Conservation (phyloP, 2,329 filamentous ascomycete species). For the Fusarium haematococcum region DNA sequence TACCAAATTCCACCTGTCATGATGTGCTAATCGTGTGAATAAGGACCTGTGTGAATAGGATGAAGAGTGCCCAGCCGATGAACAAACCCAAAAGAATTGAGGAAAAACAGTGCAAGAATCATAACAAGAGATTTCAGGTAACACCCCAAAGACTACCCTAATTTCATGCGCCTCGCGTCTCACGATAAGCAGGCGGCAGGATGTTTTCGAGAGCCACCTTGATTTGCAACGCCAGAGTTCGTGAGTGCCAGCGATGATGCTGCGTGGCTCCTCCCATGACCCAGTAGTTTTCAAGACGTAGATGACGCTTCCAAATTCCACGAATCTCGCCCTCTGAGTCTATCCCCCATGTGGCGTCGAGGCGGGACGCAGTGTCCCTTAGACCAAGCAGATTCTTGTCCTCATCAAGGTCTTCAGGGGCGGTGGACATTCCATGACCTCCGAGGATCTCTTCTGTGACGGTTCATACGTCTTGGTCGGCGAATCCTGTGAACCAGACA, state of each 20-base stretch:
- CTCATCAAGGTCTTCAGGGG: not conserved
- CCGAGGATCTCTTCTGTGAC: conserved; percentile 4
- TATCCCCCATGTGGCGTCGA: conserved; percentile 28
- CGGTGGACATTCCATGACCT: accelerated
- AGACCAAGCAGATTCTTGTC: not conserved
- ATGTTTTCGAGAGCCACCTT: conserved; percentile 26
- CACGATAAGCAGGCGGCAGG: conserved; percentile 24
- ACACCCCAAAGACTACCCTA: not conserved
- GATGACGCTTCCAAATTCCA: conserved; percentile 37
- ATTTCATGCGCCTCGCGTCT: not conserved
- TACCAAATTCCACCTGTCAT: not conserved
- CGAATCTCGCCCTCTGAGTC: conserved; percentile 30
- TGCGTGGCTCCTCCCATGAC: conserved; percentile 31
- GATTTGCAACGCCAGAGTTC: conserved; percentile 31
- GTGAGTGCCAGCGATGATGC: conserved; percentile 32
- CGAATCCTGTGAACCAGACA: conserved; percentile 30
- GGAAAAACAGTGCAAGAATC: not conserved
- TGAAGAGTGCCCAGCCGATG: not conserved
- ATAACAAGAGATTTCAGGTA: not conserved
- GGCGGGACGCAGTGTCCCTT: not conserved
- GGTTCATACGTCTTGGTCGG: conserved; percentile 12
- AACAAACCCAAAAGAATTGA: not conserved
- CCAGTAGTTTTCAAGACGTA: conserved; percentile 26
- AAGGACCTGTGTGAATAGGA: not conserved
- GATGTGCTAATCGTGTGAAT: not conserved